Evolutionary conservation across 345 rosid species (phyloP).

Genomic region (Adansonia digitata): DNA sequence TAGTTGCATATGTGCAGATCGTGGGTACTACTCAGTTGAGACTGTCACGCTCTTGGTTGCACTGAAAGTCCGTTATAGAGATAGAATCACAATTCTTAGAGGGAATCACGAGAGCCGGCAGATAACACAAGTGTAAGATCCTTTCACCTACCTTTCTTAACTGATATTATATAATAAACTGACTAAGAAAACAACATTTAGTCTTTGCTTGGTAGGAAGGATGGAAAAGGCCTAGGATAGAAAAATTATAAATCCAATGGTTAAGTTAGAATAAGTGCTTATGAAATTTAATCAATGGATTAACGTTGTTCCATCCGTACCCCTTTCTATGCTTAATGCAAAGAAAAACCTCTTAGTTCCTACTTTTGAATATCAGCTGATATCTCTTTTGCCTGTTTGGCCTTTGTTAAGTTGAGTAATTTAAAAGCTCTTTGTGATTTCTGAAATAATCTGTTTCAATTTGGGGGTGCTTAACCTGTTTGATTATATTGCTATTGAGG

Average conservation of each 20-base stretch:
- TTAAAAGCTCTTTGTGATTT: background rate
- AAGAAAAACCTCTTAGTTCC: background rate
- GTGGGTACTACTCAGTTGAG: slow-evolving; percentile 98
- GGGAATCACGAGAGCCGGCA: slow-evolving; percentile 99
- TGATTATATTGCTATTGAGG: background rate
- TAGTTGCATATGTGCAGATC: slow-evolving; percentile 57
- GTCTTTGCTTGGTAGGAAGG: background rate
- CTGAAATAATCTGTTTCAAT: background rate
- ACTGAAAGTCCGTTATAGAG: slow-evolving; percentile 91
- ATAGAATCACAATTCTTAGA: slow-evolving; percentile 88
- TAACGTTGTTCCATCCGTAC: background rate
- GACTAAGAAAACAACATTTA: background rate
- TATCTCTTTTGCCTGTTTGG: background rate
- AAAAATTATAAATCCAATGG: background rate
- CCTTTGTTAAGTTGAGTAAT: background rate
- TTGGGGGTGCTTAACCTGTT: background rate
- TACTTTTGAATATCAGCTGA: background rate
- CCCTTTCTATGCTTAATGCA: background rate
- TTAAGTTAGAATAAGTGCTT: background rate
- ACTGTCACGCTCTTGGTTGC: slow-evolving; percentile 97
- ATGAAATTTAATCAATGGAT: background rate
- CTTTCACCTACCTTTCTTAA: background rate
- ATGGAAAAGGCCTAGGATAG: background rate
- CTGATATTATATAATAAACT: background rate
- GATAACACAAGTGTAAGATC: slow-evolving; percentile 97